A percentile compares a stretch with the other conserved stretches of the same genome.
phyloP scores from a whole-genome alignment of 179 eudicot genomes.

The Sideroxylon spinosum region DNA sequence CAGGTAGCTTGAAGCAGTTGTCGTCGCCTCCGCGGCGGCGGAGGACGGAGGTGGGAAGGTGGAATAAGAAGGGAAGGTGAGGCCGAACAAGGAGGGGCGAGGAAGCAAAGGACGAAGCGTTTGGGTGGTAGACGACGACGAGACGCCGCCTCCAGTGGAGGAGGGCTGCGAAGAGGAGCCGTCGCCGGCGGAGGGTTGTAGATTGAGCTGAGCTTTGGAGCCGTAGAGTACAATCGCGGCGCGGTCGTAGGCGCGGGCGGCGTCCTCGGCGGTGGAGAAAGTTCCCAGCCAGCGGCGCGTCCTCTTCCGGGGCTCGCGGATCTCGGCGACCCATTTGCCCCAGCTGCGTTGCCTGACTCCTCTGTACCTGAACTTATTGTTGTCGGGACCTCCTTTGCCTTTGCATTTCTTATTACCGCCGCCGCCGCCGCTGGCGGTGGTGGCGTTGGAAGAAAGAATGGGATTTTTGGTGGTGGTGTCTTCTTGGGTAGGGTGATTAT shows the following conservation, averaged over 20 bases:
- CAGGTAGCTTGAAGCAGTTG: background rate
- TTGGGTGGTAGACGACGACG: conserved; percentile 39
- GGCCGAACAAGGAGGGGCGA: conserved; percentile 39
- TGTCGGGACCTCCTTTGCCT: conserved; percentile 85
- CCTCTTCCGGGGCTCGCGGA: conserved; percentile 78
- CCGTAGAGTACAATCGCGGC: conserved; percentile 79
- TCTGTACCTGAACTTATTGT: conserved; percentile 64
- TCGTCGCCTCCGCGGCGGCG: background rate
- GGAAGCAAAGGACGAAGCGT: conserved; percentile 69
- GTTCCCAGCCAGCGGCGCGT: conserved; percentile 91
- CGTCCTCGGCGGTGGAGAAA: conserved; percentile 89
- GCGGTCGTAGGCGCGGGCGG: conserved; percentile 93
- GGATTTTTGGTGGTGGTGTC: conserved; percentile 5
- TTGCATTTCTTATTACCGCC: conserved; percentile 28
- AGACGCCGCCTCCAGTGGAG: conserved; percentile 16
- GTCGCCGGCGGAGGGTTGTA: conserved; percentile 39
- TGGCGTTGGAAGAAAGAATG: background rate
- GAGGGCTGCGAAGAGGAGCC: conserved; percentile 25
- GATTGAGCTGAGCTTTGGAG: conserved; percentile 72
- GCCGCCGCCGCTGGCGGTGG: background rate
- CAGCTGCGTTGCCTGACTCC: conserved; percentile 93
- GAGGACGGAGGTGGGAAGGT: conserved; percentile 15
- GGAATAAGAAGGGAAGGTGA: conserved; percentile 23
- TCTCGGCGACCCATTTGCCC: conserved; percentile 99
- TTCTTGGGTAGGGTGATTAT: conserved; percentile 22